Percentiles rank a stretch among this genome's conserved stretches.
phyloP scores from a whole-genome alignment of 768 basidiomycete species.

The Amylocystis lapponica region DNA sequence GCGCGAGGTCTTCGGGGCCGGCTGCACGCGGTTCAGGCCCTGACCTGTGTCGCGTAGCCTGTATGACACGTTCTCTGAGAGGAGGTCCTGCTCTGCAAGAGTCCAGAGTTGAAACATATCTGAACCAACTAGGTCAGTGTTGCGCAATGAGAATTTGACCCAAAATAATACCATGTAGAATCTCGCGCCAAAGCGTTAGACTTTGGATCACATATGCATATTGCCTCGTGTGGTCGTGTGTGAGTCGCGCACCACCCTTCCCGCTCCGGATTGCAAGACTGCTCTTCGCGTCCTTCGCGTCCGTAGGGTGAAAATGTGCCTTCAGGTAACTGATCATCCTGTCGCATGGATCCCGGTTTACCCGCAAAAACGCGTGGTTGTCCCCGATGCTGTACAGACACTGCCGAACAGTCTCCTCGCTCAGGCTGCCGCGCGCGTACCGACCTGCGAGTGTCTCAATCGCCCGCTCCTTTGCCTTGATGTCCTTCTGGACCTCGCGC shows the following conservation, averaged over 20 bases:
- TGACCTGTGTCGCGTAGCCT: constrained; percentile 86
- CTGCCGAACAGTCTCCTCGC: constrained; percentile 64
- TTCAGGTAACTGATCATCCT: constrained; percentile 75
- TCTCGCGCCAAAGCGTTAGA: constrained; percentile 82
- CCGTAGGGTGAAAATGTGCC: constrained; percentile 70
- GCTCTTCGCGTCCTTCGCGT: constrained; percentile 54
- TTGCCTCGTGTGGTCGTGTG: constrained; percentile 81
- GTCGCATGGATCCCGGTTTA: constrained; percentile 86
- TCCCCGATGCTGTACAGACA: constrained; percentile 87
- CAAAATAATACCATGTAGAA: constrained; percentile 56
- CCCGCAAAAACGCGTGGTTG: constrained; percentile 83
- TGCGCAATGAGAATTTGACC: neutral
- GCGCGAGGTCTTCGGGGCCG: constrained; percentile 81
- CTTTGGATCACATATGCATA: constrained; percentile 85
- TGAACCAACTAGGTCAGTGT: constrained; percentile 19
- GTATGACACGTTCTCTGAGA: constrained; percentile 70
- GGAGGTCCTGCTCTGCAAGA: constrained; percentile 72
- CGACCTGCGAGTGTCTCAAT: constrained; percentile 67
- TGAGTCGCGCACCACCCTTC: constrained; percentile 71
- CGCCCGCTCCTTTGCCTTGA: constrained; percentile 79
- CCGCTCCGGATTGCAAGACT: constrained; percentile 81
- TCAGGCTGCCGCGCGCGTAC: constrained; percentile 53
- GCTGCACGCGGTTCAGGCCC: constrained; percentile 86
- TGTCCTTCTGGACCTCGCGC: constrained; percentile 79
- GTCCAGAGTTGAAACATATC: constrained; percentile 90